Conservation (phyloP, 331 rosid genomes). For the Telfairia occidentalis region DNA sequence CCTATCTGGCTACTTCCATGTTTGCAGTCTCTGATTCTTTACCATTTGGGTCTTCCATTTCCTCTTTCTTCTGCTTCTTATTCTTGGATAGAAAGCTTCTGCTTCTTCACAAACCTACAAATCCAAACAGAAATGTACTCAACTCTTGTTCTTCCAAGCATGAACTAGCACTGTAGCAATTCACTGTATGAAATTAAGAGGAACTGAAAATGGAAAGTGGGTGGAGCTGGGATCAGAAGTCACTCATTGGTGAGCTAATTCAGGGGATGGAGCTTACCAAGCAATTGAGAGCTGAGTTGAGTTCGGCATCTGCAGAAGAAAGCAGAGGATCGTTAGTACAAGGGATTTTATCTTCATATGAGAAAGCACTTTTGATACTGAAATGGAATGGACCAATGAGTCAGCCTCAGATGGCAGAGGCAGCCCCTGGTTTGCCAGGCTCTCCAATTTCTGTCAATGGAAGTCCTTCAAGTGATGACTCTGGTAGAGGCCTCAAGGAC, state of each 20-base stretch:
- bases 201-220: constrained; percentile 35
- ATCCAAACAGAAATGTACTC: neutral
- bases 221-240: constrained; percentile 48
- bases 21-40: neutral
- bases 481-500: constrained; percentile 29
- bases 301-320: constrained; percentile 27
- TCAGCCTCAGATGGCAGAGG: constrained; percentile 18
- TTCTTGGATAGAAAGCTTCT: neutral
- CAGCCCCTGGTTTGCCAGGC: constrained; percentile 23
- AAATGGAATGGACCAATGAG: constrained; percentile 24
- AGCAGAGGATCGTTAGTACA: constrained; percentile 34
- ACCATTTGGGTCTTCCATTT: constrained; percentile 1
- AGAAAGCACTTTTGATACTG: constrained; percentile 54
- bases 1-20: constrained; percentile 9
- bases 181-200: neutral
- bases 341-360: constrained; percentile 52
- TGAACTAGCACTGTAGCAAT: neutral
- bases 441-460: constrained; percentile 42
- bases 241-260: constrained; percentile 45
- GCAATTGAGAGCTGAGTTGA: constrained; percentile 40
- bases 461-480: constrained; percentile 46
- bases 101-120: neutral
- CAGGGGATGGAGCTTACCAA: constrained; percentile 65
- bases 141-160: neutral
- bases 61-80: neutral